Base-by-base conservation (phyloP, 257 asterid species). In the Gentiana macrophylla region DNA sequence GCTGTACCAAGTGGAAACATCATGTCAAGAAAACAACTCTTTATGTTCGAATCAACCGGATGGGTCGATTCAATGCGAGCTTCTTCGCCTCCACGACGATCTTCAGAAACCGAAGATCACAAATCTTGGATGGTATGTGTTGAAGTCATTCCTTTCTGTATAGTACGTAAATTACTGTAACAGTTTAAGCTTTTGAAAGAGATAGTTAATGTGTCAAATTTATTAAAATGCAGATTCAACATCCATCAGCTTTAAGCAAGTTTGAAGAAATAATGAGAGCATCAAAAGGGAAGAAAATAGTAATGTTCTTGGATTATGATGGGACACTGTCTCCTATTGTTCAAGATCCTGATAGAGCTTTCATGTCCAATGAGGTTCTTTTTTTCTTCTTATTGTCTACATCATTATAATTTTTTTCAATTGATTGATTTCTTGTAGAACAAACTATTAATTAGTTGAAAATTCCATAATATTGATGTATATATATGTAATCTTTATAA, bases 251-350 rank as follows among this genome's bases (percentile, higher is more conserved):
- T 15, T 34, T 86, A 57, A 62, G 35, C 67, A 73, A 67, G 87
- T 80, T 86, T 45, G 86, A 79, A 37, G 79, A 77, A 45, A 79
- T 83, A 13, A 64, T 65, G 69, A 38, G 49, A 10, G 71, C 77
- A 32, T 75, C 84, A 0, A 75, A 70, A 32, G 94, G 94, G 61
- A 86, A 86, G 64, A 80, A 86, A 54, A 71, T 86, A 1, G 84
- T 84, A 10, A 82, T 86, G 55, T 86, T 86, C 60, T 54, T 86
- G 35, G 95, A 86, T 61, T 86, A 86, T 34, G 95, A 86, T 55
- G 95, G 95, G 24, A 86, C 95, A 7, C 78, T 86, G 34, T 86
- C 95, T 32, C 93, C 95, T 45, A 86, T 86, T 36, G 95, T 86
- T 3, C 83, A 73, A 33, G 86, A 86, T 54, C 95, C 95, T 4